Base-by-base conservation (phyloP, 345 rosid genomes). In the Boechera stricta region DNA sequence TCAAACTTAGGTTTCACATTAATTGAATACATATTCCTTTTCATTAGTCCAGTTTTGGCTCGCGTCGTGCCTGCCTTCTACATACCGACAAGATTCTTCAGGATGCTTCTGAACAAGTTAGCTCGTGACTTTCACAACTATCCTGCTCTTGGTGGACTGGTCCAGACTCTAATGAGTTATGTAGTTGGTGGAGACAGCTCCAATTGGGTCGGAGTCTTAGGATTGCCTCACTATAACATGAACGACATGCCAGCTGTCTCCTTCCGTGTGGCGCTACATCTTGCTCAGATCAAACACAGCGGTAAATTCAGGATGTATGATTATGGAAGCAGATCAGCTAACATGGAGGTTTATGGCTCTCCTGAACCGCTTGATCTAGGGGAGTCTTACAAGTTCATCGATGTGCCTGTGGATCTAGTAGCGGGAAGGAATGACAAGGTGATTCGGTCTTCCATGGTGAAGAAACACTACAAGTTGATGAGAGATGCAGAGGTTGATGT, bases 241-340 rank as follows among this genome's bases (percentile, higher is more conserved):
- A 91, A 95, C 44, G 98, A 95, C 77, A 95, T 95, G 98, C 98
- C 98, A 0, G 98, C 98, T 41, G 89, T 95, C 62, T 87, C 99
- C 1, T 86, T 89, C 57, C 87, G 81, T 3, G 96, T 95, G 41
- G 93, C 85, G 49, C 89, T 83, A 26, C 98, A 92, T 81, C 92
- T 95, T 49, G 93, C 99, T 29, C 99, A 95, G 74, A 86, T 95
- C 74, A 92, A 95, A 80, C 92, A 80, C 26, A 58, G 88, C 0
- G 85, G 88, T 42, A 90, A 75, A 51, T 92, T 95, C 76, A 88
- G 77, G 48, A 91, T 95, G 99, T 95, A 79, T 72, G 96, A 95
- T 71, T 91, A 91, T 35, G 97, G 98, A 36, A 88, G 86, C 71
- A 35, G 60, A 39, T 67, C 89, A 28, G 86, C 82, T 31, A 95